Evolutionary conservation across 2,329 filamentous ascomycete species (phyloP).

Genomic region (Akanthomyces dipterigenus): DNA sequence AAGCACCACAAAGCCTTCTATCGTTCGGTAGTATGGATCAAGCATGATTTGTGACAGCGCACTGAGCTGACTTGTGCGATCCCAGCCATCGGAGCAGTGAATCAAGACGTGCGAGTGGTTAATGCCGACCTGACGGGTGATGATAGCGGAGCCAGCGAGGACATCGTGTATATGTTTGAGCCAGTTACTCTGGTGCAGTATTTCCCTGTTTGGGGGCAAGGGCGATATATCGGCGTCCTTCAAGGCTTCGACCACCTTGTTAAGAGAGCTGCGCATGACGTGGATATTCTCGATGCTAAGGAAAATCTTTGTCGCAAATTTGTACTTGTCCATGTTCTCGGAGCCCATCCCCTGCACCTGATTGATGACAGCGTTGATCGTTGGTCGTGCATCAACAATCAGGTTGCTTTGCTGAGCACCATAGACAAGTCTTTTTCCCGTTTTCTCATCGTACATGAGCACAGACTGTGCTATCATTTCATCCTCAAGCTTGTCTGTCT

Average conservation of each 20-base stretch:
- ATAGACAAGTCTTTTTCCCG: conserved; percentile 63
- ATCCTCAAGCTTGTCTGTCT: conserved; percentile 62
- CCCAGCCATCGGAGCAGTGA: conserved; percentile 98
- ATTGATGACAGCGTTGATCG: conserved; percentile 90
- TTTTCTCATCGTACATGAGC: conserved; percentile 48
- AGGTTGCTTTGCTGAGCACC: conserved; percentile 90
- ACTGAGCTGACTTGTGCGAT: conserved; percentile 90
- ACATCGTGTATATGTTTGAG: conserved; percentile 81
- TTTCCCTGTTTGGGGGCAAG: conserved; percentile 72
- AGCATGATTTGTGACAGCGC: conserved; percentile 88
- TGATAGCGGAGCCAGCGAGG: conserved; percentile 75
- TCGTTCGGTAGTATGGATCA: conserved; percentile 88
- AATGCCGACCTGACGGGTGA: conserved; percentile 81
- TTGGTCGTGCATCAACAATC: conserved; percentile 92
- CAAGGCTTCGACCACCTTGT: conserved; percentile 79
- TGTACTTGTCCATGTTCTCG: conserved; percentile 97
- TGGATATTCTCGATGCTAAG: conserved; percentile 98
- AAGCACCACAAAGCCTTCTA: conserved; percentile 89
- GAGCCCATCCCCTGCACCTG: conserved; percentile 89
- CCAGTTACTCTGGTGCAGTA: conserved; percentile 81
- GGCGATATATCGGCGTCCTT: conserved; percentile 88
- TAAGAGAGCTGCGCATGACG: conserved; percentile 88
- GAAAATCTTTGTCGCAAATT: conserved; percentile 83
- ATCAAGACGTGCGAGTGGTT: conserved; percentile 93
- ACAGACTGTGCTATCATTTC: conserved; percentile 46